Evolutionary conservation across 176 grass and related monocot genomes (phyloP).

Genomic region (Musa acuminata): DNA sequence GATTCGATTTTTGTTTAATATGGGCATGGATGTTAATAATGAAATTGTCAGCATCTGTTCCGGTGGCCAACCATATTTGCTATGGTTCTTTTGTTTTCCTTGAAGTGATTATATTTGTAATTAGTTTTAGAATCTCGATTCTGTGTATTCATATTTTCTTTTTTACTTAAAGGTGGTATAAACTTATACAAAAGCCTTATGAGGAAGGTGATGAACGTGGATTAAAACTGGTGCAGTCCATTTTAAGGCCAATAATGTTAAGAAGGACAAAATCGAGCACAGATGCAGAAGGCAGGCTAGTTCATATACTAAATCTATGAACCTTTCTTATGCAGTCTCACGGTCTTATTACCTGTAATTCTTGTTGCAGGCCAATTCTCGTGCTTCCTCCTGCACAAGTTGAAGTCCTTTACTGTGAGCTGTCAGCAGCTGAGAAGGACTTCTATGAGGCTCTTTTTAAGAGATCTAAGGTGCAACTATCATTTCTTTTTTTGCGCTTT

Average conservation of each 20-base stretch:
- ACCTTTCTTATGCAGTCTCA: neutral
- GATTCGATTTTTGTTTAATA: too few species aligned
- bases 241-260: slow-evolving; percentile 92
- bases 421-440: slow-evolving; percentile 87
- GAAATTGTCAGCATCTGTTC: too few species aligned
- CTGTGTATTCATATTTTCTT: slow-evolving; percentile 12
- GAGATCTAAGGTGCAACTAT: slow-evolving; percentile 60
- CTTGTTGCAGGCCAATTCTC: slow-evolving; percentile 73
- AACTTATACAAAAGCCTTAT: slow-evolving; percentile 89
- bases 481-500: neutral
- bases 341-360: slow-evolving; percentile 1
- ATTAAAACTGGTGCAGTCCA: slow-evolving; percentile 77
- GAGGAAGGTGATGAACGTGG: slow-evolving; percentile 96
- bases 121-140: neutral
- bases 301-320: neutral
- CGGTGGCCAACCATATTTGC: neutral
- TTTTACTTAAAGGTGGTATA: slow-evolving; percentile 66
- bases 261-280: slow-evolving; percentile 90
- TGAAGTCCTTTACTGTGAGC: slow-evolving; percentile 85
- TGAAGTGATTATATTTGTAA: neutral
- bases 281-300: slow-evolving; percentile 75
- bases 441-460: slow-evolving; percentile 88
- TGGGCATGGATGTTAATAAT: too few species aligned
- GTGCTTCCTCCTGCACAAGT: slow-evolving; percentile 72
- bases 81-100: slow-evolving; percentile 9